Evolutionary conservation across 495 filamentous ascomycete genomes (phyloP).

Genomic region (Penicillium coffeae): DNA sequence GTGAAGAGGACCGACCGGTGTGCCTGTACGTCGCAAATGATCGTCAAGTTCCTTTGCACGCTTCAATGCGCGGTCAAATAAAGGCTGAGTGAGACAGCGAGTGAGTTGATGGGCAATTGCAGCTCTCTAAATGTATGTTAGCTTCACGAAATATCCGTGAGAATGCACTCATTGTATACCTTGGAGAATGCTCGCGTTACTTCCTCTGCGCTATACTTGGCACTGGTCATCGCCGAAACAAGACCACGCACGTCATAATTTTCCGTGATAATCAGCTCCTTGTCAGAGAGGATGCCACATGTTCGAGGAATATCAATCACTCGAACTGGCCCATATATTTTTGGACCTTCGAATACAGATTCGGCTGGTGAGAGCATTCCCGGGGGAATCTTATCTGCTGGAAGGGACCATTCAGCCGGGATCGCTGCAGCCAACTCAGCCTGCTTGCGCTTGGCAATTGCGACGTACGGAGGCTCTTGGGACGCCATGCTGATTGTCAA

Average conservation of each 20-base stretch:
- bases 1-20: conserved; percentile 58
- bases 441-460: conserved; percentile 44
- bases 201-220: conserved; percentile 49
- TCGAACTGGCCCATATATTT: conserved; percentile 30
- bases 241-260: conserved; percentile 50
- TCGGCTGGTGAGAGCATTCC: conserved; percentile 41
- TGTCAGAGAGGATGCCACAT: conserved; percentile 47
- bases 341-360: conserved; percentile 34
- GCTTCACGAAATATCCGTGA: background rate
- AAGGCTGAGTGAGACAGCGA: conserved; percentile 64
- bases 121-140: conserved; percentile 36
- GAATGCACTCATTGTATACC: conserved; percentile 22
- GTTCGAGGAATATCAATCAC: conserved; percentile 44
- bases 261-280: conserved; percentile 59
- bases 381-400: conserved; percentile 28
- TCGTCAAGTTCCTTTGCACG: conserved; percentile 57
- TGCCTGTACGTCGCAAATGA: conserved; percentile 44
- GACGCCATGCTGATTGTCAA: conserved; percentile 12
- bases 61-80: conserved; percentile 57
- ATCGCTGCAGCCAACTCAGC: conserved; percentile 41
- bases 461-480: conserved; percentile 21
- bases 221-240: conserved; percentile 40
- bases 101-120: conserved; percentile 59
- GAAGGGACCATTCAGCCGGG: conserved; percentile 44
- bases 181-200: conserved; percentile 61